A percentile compares a stretch with the other conserved stretches of the same genome.
Conservation (phyloP, 2,329 filamentous ascomycete species). For the Aureobasidium lini region DNA sequence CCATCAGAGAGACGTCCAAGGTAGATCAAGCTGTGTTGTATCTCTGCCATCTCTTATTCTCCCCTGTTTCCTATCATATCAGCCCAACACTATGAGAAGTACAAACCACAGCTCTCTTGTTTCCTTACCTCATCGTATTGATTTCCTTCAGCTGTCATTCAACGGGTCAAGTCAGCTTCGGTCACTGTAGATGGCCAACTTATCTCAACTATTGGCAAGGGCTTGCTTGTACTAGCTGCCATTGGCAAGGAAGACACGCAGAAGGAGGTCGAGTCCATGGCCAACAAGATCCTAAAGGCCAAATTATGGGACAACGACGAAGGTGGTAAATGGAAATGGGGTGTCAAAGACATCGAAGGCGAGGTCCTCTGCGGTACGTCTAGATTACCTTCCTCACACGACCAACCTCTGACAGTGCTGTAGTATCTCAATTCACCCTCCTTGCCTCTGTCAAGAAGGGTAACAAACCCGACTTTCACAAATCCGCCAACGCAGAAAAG, state of each 20-base stretch:
- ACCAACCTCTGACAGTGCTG: background rate
- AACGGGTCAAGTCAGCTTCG: slow-evolving; percentile 89
- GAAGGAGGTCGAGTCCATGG: slow-evolving; percentile 78
- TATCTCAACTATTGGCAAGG: slow-evolving; percentile 84
- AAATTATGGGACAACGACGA: slow-evolving; percentile 83
- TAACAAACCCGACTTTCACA: slow-evolving; percentile 90
- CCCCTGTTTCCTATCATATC: background rate
- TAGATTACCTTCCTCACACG: background rate
- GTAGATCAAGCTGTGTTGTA: slow-evolving; percentile 3
- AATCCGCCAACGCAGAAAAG: slow-evolving; percentile 68
- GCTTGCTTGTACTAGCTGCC: slow-evolving; percentile 83
- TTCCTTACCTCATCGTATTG: slow-evolving; percentile 16
- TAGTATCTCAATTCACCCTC: slow-evolving; percentile 95
- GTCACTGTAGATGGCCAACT: slow-evolving; percentile 89
- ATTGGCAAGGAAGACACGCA: slow-evolving; percentile 84
- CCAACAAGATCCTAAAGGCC: slow-evolving; percentile 79
- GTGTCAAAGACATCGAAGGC: slow-evolving; percentile 77
- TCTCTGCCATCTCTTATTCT: background rate
- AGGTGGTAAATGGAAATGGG: slow-evolving; percentile 82
- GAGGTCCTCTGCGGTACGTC: slow-evolving; percentile 85
- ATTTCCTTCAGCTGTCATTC: slow-evolving; percentile 64
- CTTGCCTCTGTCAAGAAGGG: slow-evolving; percentile 92
- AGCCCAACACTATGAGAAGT: slow-evolving; percentile 34
- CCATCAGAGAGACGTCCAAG: background rate
- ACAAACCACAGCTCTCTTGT: slow-evolving; percentile 12